A percentile compares a stretch with the other conserved stretches of the same genome.
Conservation (phyloP, 495 filamentous ascomycete species). For the Hypoxylon intermedium region DNA sequence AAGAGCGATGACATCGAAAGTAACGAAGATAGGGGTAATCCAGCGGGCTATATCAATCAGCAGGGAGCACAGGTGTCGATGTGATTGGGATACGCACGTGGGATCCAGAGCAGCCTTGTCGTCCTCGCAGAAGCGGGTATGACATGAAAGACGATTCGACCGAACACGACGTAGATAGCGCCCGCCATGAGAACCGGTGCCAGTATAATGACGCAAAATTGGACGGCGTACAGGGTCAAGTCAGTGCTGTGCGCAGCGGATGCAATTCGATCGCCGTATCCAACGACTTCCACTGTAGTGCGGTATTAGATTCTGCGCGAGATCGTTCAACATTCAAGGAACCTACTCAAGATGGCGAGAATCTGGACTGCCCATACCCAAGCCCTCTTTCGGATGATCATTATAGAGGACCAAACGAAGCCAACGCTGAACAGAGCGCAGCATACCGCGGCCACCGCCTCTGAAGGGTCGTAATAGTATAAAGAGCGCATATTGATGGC, state of each 20-base stretch:
- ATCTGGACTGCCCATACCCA: constrained; percentile 58
- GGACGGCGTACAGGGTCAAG: constrained; percentile 43
- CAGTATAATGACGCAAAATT: constrained; percentile 47
- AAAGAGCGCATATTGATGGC: constrained; percentile 30
- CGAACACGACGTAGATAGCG: constrained; percentile 49
- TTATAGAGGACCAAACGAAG: constrained; percentile 47
- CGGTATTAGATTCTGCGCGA: constrained; percentile 1
- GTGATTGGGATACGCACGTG: constrained; percentile 35
- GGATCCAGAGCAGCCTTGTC: constrained; percentile 53
- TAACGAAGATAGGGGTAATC: constrained; percentile 50
- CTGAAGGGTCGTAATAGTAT: constrained; percentile 44
- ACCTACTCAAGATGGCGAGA: constrained; percentile 53
- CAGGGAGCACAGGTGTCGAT: background rate
- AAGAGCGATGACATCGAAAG: constrained; percentile 46
- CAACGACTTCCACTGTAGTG: constrained; percentile 53
- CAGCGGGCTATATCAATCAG: constrained; percentile 44
- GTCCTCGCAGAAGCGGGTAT: constrained; percentile 51
- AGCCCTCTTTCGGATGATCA: constrained; percentile 51
- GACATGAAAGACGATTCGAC: constrained; percentile 51
- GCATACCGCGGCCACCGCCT: constrained; percentile 39
- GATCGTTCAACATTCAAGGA: background rate
- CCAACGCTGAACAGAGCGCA: constrained; percentile 41
- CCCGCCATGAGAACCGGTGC: constrained; percentile 49
- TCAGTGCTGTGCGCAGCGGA: constrained; percentile 45
- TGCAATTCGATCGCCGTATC: constrained; percentile 51